Evolutionary conservation across 1,284 basidiomycete species (phyloP).

Genomic region (Tilletia indica): DNA sequence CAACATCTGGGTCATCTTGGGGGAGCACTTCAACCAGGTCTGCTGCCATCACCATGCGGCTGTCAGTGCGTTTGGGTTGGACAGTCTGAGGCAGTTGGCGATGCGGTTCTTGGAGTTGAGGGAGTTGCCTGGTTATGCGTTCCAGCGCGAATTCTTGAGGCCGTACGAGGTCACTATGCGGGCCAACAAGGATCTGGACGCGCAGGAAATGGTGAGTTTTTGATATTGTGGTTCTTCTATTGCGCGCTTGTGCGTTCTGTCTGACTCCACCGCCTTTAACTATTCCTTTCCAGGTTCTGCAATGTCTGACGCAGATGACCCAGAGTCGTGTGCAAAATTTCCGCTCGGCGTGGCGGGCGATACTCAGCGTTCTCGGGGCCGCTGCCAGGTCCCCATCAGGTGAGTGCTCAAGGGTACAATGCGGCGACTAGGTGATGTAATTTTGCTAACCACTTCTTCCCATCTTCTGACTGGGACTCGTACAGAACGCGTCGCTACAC

Average conservation of each 20-base stretch:
- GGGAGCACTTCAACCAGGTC: constrained; percentile 98
- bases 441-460: too few species aligned
- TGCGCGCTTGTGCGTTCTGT: neutral
- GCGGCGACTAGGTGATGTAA: too few species aligned
- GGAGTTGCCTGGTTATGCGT: constrained; percentile 95
- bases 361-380: constrained; percentile 97
- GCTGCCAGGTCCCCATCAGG: constrained; percentile 84
- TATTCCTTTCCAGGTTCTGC: constrained; percentile 59
- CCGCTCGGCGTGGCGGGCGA: constrained; percentile 96
- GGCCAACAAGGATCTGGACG: constrained; percentile 89
- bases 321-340: constrained; percentile 91
- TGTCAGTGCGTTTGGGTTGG: constrained; percentile 93
- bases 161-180: constrained; percentile 98
- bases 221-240: neutral
- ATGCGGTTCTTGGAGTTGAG: constrained; percentile 99
- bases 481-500: constrained; percentile 79
- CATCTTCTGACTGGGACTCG: neutral
- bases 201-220: constrained; percentile 81
- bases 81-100: constrained; percentile 94
- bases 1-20: constrained; percentile 94
- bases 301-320: constrained; percentile 99
- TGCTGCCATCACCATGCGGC: constrained; percentile 97
- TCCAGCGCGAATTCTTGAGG: constrained; percentile 98
- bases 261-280: neutral
- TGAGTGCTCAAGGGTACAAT: neutral